These are phyloP conservation scores for Cladophialophora carrionii DNA, from an alignment of 2,329 filamentous ascomycete genomes.

Conservation along the genomic window DNA sequence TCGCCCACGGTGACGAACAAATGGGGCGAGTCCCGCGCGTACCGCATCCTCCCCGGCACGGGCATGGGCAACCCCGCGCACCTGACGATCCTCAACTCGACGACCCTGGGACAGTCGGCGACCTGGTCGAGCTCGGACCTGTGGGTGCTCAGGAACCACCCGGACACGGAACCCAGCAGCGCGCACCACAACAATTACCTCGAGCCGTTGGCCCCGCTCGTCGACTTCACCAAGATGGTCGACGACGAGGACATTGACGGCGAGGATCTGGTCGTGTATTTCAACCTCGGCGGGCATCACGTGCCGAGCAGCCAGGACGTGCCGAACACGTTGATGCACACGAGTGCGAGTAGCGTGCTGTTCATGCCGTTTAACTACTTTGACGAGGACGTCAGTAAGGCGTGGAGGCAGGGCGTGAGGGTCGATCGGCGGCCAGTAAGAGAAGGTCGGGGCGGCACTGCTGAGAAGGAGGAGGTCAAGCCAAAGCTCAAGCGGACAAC, in stretches of 20 bases:
- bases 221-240: constrained; percentile 30
- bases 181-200: constrained; percentile 30
- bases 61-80: constrained; percentile 41
- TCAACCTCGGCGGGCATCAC: constrained; percentile 59
- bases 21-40: constrained; percentile 49
- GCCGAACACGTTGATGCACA: constrained; percentile 42
- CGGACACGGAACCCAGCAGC: constrained; percentile 26
- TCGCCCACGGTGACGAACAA: constrained; percentile 45
- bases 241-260: constrained; percentile 24
- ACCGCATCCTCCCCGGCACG: constrained; percentile 46
- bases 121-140: constrained; percentile 30
- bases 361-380: constrained; percentile 36
- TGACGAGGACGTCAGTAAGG: constrained; percentile 26
- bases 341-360: constrained; percentile 30
- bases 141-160: constrained; percentile 29
- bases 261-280: constrained; percentile 51
- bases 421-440: constrained; percentile 18
- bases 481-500: neutral
- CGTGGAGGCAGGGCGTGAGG: constrained; percentile 23
- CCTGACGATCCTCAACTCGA: constrained; percentile 35
- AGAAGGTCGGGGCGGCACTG: no score
- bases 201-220: constrained; percentile 22
- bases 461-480: constrained; percentile 25
- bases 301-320: constrained; percentile 50
- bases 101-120: constrained; percentile 28